Percentiles rank a stretch among this genome's conserved stretches.
These are phyloP conservation scores for Phytophthora podocarpi DNA, from an alignment of 352 stramenopile genomes.

Conservation along the genomic window DNA sequence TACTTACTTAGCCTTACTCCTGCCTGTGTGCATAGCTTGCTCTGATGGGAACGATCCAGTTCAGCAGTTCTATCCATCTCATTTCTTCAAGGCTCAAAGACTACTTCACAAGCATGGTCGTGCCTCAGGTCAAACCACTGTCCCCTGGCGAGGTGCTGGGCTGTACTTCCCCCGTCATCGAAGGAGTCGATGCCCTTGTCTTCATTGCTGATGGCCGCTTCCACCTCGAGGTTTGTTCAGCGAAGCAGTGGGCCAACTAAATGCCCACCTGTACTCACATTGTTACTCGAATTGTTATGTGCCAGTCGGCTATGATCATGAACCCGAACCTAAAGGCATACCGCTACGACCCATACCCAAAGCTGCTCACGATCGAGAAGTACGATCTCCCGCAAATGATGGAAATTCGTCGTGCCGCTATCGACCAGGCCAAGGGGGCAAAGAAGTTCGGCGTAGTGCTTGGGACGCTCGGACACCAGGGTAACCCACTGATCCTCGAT, in stretches of 20 bases:
- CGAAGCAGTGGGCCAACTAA: not conserved
- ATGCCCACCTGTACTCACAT: not conserved
- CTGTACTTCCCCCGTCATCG: slow-evolving; percentile 96
- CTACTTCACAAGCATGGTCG: slow-evolving; percentile 81
- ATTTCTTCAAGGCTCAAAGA: slow-evolving; percentile 74
- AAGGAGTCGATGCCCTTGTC: slow-evolving; percentile 93
- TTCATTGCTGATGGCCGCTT: slow-evolving; percentile 99
- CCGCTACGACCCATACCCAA: slow-evolving; percentile 99
- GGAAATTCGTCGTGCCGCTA: slow-evolving; percentile 82
- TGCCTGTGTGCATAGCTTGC: slow-evolving; percentile 61
- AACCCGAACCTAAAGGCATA: slow-evolving; percentile 97
- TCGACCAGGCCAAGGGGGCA: slow-evolving; percentile 73
- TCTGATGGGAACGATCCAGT: slow-evolving; percentile 97
- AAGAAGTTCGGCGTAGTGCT: slow-evolving; percentile 97
- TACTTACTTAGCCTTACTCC: not conserved
- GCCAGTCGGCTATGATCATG: slow-evolving; percentile 96
- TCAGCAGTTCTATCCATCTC: slow-evolving; percentile 91
- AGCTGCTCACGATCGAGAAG: slow-evolving; percentile 95
- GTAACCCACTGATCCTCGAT: slow-evolving; percentile 97
- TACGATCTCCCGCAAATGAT: slow-evolving; percentile 98
- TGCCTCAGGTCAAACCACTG: slow-evolving; percentile 97
- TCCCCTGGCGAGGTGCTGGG: slow-evolving; percentile 98
- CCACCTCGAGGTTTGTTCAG: slow-evolving; percentile 95
- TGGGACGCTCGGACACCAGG: slow-evolving; percentile 98
- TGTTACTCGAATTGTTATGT: not conserved